Conservation (phyloP, 2,329 filamentous ascomycete species). For the Coniochaeta ligniaria region DNA sequence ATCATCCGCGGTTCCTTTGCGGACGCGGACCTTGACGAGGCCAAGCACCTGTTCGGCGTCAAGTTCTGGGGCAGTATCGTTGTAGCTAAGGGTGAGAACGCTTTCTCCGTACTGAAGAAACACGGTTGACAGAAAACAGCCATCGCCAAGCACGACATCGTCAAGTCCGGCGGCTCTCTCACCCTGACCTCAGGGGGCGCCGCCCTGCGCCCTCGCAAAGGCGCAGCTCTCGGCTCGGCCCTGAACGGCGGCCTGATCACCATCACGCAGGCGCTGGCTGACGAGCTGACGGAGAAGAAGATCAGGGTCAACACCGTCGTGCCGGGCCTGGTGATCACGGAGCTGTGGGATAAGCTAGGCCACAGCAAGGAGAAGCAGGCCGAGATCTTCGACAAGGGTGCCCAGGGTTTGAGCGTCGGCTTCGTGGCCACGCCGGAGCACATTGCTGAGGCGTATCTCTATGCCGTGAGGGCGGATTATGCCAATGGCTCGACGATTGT, state of each 20-base stretch:
- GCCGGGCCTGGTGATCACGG: constrained; percentile 21
- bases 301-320: constrained; percentile 24
- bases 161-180: constrained; percentile 26
- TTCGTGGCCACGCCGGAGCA: constrained; percentile 18
- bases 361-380: constrained; percentile 17
- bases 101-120: neutral
- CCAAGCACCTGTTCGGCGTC: constrained; percentile 27
- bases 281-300: constrained; percentile 17
- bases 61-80: constrained; percentile 31
- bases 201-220: constrained; percentile 25
- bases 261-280: constrained; percentile 18
- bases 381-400: constrained; percentile 14
- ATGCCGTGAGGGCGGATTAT: constrained; percentile 18
- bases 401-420: constrained; percentile 15
- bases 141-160: constrained; percentile 26
- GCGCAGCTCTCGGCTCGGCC: constrained; percentile 24
- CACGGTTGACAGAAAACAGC: constrained; percentile 10
- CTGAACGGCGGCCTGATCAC: constrained; percentile 21
- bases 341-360: constrained; percentile 23
- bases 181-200: constrained; percentile 28
- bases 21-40: constrained; percentile 23
- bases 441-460: constrained; percentile 22
- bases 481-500: constrained; percentile 17
- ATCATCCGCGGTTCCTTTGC: constrained; percentile 28
- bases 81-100: constrained; percentile 22